These are phyloP conservation scores for Pyrenula massariospora DNA, from an alignment of 495 filamentous ascomycete species.

Conservation along the genomic window DNA sequence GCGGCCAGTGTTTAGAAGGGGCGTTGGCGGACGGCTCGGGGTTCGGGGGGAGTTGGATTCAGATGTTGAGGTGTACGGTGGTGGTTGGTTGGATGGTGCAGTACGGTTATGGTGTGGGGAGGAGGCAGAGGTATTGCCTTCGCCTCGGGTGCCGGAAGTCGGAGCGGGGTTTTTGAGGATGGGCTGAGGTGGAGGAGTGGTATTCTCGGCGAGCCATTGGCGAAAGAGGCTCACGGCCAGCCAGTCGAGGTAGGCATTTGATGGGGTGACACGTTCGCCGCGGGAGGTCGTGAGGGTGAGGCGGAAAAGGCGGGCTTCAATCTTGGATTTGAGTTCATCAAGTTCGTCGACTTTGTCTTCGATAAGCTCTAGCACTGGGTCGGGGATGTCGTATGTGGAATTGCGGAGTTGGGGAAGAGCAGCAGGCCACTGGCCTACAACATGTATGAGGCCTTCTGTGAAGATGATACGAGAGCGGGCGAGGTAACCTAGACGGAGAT, in stretches of 20 bases:
- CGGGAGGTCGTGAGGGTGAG: conserved; percentile 65
- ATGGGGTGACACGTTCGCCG: conserved; percentile 69
- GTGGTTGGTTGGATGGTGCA: conserved; percentile 2
- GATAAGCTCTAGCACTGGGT: conserved; percentile 70
- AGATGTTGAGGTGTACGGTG: conserved; percentile 7
- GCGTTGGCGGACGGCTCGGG: background rate
- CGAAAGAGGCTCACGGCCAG: conserved; percentile 73
- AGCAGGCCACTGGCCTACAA: conserved; percentile 82
- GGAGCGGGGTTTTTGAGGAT: conserved; percentile 28
- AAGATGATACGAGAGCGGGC: conserved; percentile 79
- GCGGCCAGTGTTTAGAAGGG: conserved; percentile 32
- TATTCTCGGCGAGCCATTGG: conserved; percentile 85
- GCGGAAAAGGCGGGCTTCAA: conserved; percentile 70
- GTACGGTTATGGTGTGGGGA: conserved; percentile 8
- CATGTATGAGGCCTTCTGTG: conserved; percentile 78
- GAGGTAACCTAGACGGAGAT: conserved; percentile 79
- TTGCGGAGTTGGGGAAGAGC: conserved; percentile 65
- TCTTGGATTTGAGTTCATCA: conserved; percentile 51
- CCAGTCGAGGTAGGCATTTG: conserved; percentile 76
- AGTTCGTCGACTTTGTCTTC: conserved; percentile 83
- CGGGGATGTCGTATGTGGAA: conserved; percentile 45
- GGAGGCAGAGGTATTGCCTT: conserved; percentile 13
- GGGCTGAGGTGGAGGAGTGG: conserved; percentile 50
- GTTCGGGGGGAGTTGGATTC: conserved; percentile 8
- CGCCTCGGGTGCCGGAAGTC: conserved; percentile 9